Evolutionary conservation across 257 asterid species (phyloP).

Genomic region (Verbena officinalis): DNA sequence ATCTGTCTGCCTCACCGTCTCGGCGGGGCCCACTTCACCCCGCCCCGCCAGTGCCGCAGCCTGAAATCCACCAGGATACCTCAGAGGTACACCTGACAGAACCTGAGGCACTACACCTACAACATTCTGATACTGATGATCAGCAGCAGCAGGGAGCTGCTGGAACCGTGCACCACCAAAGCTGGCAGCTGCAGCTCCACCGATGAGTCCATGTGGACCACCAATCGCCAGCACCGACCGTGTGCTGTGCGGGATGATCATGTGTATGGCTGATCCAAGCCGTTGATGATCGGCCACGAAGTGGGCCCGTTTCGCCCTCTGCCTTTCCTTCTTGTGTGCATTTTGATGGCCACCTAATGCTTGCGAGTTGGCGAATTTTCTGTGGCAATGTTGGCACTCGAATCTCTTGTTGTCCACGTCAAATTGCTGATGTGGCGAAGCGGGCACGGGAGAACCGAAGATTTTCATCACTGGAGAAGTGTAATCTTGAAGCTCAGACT

Average conservation of each 20-base stretch:
- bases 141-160: constrained; percentile 21
- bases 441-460: constrained; percentile 56
- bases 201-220: constrained; percentile 7
- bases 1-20: constrained; percentile 30
- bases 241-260: constrained; percentile 46
- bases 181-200: too few relatives aligned
- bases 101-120: constrained; percentile 35
- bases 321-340: constrained; percentile 89
- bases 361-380: constrained; percentile 66
- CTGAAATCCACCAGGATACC: constrained; percentile 36
- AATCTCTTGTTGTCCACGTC: constrained; percentile 44
- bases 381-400: constrained; percentile 68
- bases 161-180: constrained; percentile 35
- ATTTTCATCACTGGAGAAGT: constrained; percentile 46
- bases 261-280: constrained; percentile 38
- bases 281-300: constrained; percentile 38
- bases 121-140: not conserved
- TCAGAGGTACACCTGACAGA: constrained; percentile 45
- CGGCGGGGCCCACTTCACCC: constrained; percentile 37
- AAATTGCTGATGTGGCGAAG: not conserved
- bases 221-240: too few relatives aligned
- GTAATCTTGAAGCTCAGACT: constrained; percentile 25
- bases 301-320: constrained; percentile 55
- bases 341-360: constrained; percentile 87
- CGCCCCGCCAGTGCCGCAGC: constrained; percentile 28